Evolutionary conservation across 768 basidiomycete species (phyloP).

Genomic region (Suillus decipiens): DNA sequence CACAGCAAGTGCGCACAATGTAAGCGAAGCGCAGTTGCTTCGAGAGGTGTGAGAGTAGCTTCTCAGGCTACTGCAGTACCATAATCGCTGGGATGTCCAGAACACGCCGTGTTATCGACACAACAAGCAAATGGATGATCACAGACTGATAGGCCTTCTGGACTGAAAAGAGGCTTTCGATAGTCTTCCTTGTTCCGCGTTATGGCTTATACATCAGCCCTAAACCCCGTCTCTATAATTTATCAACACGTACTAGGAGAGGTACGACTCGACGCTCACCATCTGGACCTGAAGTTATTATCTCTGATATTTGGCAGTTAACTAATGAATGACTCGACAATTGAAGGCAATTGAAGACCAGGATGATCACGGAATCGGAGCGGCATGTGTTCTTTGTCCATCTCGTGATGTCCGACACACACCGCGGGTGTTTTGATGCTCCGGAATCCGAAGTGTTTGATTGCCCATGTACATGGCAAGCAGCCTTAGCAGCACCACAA

Average conservation of each 20-base stretch:
- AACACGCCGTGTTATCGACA: slow-evolving; percentile 6
- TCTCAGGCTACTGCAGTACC: slow-evolving; percentile 9
- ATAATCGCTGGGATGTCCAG: slow-evolving; percentile 7
- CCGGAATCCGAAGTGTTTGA: neutral
- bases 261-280: neutral
- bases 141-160: neutral
- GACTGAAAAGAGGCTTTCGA: neutral
- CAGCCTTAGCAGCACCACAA: neutral
- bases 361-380: neutral
- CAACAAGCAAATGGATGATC: slow-evolving; percentile 3
- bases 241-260: neutral
- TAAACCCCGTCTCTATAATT: neutral
- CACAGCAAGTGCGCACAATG: neutral
- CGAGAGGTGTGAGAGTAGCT: slow-evolving; percentile 5
- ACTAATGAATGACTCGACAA: neutral
- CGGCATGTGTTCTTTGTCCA: neutral
- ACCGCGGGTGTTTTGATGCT: neutral
- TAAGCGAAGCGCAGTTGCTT: neutral
- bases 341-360: neutral
- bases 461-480: neutral
- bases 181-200: slow-evolving; percentile 2
- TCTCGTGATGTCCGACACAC: neutral
- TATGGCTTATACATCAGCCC: neutral
- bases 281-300: neutral
- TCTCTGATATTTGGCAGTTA: neutral